A percentile compares a stretch with the other conserved stretches of the same genome.
phyloP scores from a whole-genome alignment of 2,329 filamentous ascomycete species.

The Teratosphaeria destructans region DNA sequence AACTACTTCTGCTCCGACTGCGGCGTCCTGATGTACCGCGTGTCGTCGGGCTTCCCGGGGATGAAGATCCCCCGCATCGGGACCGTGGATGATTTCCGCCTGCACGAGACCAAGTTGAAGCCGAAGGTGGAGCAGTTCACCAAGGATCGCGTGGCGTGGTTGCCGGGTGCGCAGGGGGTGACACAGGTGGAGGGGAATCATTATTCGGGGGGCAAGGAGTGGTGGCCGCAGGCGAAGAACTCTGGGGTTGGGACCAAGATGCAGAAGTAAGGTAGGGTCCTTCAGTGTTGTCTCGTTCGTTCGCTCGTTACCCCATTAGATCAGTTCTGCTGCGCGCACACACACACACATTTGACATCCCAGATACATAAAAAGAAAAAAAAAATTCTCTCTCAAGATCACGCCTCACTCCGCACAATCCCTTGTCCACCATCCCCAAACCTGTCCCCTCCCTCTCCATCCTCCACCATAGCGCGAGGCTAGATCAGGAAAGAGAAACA shows the following conservation, averaged over 20 bases:
- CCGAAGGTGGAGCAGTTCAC: conserved; percentile 45
- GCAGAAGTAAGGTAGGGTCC: not conserved
- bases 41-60: conserved; percentile 35
- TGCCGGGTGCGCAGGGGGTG: not conserved
- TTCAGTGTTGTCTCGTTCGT: no score
- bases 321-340: no score
- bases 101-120: conserved; percentile 48
- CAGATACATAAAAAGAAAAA: no score
- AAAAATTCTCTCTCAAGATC: no score
- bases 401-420: no score
- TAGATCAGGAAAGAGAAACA: no score
- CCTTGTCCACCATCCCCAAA: no score
- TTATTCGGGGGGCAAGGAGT: not conserved
- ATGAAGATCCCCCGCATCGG: conserved; percentile 45
- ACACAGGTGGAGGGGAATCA: not conserved
- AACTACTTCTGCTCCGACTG: conserved; percentile 53
- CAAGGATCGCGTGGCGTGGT: not conserved
- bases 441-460: no score
- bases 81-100: conserved; percentile 50
- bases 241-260: not conserved
- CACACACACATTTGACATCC: no score
- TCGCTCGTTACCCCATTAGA: no score
- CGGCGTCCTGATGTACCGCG: conserved; percentile 51
- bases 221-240: not conserved
- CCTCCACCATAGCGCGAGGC: no score